Base-by-base conservation (phyloP, 345 rosid species). In the Dipteronia sinensis region DNA sequence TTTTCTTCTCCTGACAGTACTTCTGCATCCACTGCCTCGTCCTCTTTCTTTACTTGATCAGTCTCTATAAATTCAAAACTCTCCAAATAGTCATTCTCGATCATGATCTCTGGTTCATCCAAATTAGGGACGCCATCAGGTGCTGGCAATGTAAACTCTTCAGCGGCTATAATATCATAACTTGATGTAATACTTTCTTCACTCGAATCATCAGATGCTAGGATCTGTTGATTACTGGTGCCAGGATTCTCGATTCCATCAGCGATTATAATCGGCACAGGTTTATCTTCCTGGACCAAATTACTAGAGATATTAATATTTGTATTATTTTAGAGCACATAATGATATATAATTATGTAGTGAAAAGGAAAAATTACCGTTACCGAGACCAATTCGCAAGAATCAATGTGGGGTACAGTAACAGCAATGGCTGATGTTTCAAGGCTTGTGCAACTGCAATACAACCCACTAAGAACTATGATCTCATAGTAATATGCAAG, bases 231-330 rank as follows among this genome's bases (percentile, higher is more conserved):
- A 25, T 65, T 74, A 69, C 6, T 62, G 10, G 55, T 7, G 12
- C 27, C 16, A 42, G 71, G 47, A 68, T 75, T 20, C 64, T 72
- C 81, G 22, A 61, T 61, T 55, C 69, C 64, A 40, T 61, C 81
- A 51, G 65, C 72, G 68, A 9, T 42, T 56, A 27, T 10, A 6
- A 34, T 7, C 9, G 47, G 74, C 77, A 67, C 27, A 7, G 77
- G 71, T 25, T 71, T 73, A 64, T 83, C 85, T 71, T 65, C 86
- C 90, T 87, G 78, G 69, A 74, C 69, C 85, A 69, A 71, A 82
- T 69, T 40, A 44, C 42, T 6, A 55, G 44, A 46, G 63, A 53
- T 47, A n/a, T 74, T 7, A 69, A 22, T 2, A 15, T 22, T 25
- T 22, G 15, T 73, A 9, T 25, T 3, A 34, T 44, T 42, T 44